These are phyloP conservation scores for Cyberlindnera galapagoensis DNA, from an alignment of 805 yeast species.

Conservation along the genomic window DNA sequence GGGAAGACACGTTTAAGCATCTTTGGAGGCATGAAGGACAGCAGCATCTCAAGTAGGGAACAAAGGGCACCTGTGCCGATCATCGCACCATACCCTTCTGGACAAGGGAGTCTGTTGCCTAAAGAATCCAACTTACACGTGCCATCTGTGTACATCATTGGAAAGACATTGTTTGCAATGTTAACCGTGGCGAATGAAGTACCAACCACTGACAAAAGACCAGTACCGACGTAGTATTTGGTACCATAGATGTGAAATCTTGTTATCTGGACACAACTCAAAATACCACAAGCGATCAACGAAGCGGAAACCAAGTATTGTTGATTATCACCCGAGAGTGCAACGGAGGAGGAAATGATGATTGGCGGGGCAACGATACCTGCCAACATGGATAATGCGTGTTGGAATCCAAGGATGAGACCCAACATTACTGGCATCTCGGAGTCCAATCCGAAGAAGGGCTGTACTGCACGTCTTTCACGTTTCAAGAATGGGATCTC, in stretches of 20 bases:
- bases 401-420: conserved; percentile 77
- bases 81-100: conserved; percentile 85
- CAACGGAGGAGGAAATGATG: conserved; percentile 57
- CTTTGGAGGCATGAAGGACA: conserved; percentile 75
- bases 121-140: conserved; percentile 54
- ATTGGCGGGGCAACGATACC: conserved; percentile 85
- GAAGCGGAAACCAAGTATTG: conserved; percentile 70
- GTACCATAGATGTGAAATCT: conserved; percentile 72
- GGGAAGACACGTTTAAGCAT: conserved; percentile 72
- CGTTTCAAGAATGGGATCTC: conserved; percentile 57
- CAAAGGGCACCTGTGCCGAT: conserved; percentile 77
- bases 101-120: conserved; percentile 72
- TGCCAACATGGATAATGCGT: conserved; percentile 84
- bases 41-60: conserved; percentile 62
- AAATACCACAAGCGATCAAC: conserved; percentile 61
- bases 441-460: conserved; percentile 75
- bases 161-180: conserved; percentile 68
- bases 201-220: conserved; percentile 84
- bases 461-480: conserved; percentile 48
- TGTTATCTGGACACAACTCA: conserved; percentile 72
- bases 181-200: conserved; percentile 86
- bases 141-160: conserved; percentile 73
- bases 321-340: conserved; percentile 40
- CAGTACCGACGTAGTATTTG: conserved; percentile 78
- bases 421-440: conserved; percentile 82